A percentile compares a stretch with the other conserved stretches of the same genome.
These are phyloP conservation scores for Dipteronia dyeriana DNA, from an alignment of 345 rosid genomes.

Conservation along the genomic window DNA sequence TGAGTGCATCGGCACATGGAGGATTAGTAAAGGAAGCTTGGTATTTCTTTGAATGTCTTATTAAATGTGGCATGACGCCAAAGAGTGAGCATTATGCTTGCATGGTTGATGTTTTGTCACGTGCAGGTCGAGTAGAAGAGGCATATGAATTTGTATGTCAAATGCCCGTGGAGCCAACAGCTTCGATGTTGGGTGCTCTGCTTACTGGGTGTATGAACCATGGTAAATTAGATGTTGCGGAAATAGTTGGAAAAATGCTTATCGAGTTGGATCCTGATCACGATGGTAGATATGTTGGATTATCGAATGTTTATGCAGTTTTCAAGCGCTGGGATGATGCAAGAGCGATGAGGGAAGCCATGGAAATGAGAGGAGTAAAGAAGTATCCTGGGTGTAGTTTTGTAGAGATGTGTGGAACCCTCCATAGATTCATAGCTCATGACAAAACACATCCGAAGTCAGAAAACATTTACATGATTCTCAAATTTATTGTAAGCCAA, in stretches of 20 bases:
- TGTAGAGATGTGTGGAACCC: conserved; percentile 48
- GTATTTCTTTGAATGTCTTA: conserved; percentile 52
- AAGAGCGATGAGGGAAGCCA: conserved; percentile 56
- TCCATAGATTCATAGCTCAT: conserved; percentile 67
- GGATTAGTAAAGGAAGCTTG: conserved; percentile 76
- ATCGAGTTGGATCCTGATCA: conserved; percentile 69
- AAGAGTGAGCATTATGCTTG: conserved; percentile 86
- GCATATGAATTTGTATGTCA: conserved; percentile 52
- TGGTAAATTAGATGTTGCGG: conserved; percentile 64
- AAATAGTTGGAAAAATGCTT: conserved; percentile 68
- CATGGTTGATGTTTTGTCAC: conserved; percentile 78
- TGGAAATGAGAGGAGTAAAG: conserved; percentile 84
- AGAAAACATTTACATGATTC: conserved; percentile 40
- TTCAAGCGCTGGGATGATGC: conserved; percentile 65
- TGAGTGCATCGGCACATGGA: conserved; percentile 82
- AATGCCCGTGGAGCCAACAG: conserved; percentile 63
- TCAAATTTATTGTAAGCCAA: conserved; percentile 42
- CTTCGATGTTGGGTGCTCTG: conserved; percentile 78
- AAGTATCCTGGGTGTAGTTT: conserved; percentile 72
- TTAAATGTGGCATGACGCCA: conserved; percentile 42
- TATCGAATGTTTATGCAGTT: conserved; percentile 66
- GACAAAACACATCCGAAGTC: conserved; percentile 53
- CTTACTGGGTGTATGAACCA: conserved; percentile 73
- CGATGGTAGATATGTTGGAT: conserved; percentile 70
- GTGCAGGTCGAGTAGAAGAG: conserved; percentile 66